These are phyloP conservation scores for Diutina rugosa DNA, from an alignment of 1,139 yeast genomes.

Conservation along the genomic window DNA sequence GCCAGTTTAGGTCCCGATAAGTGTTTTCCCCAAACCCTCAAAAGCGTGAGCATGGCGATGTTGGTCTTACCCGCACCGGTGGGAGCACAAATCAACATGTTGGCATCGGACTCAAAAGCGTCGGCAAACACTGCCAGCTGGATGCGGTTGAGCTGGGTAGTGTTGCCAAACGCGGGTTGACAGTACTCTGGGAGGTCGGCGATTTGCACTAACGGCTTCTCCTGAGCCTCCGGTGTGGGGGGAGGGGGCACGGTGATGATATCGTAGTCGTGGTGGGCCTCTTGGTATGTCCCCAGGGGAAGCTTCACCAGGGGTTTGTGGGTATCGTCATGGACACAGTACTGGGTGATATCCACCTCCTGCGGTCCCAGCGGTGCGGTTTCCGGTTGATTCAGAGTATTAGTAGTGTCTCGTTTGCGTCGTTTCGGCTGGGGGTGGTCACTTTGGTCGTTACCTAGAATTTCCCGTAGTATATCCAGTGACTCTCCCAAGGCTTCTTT, in stretches of 20 bases:
- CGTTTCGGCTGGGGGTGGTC: not conserved
- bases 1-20: conserved; percentile 8
- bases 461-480: not conserved
- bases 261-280: conserved; percentile 63
- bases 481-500: not conserved
- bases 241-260: conserved; percentile 72
- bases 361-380: not conserved
- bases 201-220: conserved; percentile 44
- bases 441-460: not conserved
- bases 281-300: conserved; percentile 77
- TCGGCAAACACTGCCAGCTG: conserved; percentile 75
- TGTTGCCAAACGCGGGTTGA: conserved; percentile 56
- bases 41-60: conserved; percentile 74
- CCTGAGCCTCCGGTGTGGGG: conserved; percentile 26
- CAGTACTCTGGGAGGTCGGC: conserved; percentile 73
- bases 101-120: conserved; percentile 62
- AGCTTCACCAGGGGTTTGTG: conserved; percentile 46
- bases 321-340: not conserved
- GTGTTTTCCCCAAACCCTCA: conserved; percentile 47
- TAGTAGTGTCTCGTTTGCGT: not conserved
- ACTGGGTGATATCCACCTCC: not conserved
- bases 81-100: conserved; percentile 84
- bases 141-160: conserved; percentile 58
- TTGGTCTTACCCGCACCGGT: conserved; percentile 99
- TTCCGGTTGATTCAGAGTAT: not conserved